These are phyloP conservation scores for Verbascum thapsus DNA, from an alignment of 257 asterid species.

Conservation along the genomic window DNA sequence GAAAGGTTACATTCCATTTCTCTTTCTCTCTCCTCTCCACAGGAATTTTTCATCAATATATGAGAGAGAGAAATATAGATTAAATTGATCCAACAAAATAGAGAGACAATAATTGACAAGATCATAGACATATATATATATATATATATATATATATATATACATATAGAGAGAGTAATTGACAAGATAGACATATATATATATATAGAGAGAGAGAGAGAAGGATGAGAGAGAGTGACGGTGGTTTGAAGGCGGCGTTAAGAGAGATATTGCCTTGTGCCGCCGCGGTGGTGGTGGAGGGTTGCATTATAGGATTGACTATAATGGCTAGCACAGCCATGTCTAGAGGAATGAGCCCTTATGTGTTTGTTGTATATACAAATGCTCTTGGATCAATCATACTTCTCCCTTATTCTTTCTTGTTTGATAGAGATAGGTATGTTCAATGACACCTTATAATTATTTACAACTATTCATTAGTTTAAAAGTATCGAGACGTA, in stretches of 20 bases:
- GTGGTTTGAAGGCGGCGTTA: constrained; percentile 37
- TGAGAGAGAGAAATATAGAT: neutral
- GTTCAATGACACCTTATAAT: neutral
- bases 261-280: constrained; percentile 49
- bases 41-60: constrained; percentile 31
- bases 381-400: constrained; percentile 65
- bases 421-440: constrained; percentile 46
- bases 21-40: constrained; percentile 27
- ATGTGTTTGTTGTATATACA: constrained; percentile 72
- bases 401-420: constrained; percentile 49
- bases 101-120: neutral
- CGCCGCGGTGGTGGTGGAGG: constrained; percentile 70
- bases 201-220: neutral
- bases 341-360: constrained; percentile 76
- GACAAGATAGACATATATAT: neutral
- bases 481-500: too few relatives aligned
- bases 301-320: constrained; percentile 55
- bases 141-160: too few relatives aligned
- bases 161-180: neutral
- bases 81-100: constrained; percentile 21
- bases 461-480: too few relatives aligned
- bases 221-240: constrained; percentile 29
- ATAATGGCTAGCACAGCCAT: constrained; percentile 73
- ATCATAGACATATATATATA: constrained; percentile 15
- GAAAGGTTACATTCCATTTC: constrained; percentile 57